Percentiles rank a stretch among this genome's conserved stretches.
Conservation (phyloP, 169 alveolate species). For the Plasmodium ovale region DNA sequence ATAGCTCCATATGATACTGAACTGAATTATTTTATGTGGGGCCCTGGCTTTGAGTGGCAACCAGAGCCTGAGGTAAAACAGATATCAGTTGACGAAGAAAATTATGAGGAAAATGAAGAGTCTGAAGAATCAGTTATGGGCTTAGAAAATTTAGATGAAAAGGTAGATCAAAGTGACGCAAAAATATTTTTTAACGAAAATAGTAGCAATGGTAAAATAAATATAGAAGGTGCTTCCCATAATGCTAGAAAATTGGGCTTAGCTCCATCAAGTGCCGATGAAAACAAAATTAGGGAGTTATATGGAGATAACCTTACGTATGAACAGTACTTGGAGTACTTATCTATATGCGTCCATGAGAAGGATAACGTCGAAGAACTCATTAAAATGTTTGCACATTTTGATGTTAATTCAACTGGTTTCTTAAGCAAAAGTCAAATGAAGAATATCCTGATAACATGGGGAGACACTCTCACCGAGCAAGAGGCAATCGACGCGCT, state of each 20-base stretch:
- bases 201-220: constrained; percentile 73
- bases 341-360: constrained; percentile 79
- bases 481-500: constrained; percentile 78
- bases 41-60: constrained; percentile 85
- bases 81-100: constrained; percentile 62
- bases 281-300: constrained; percentile 63
- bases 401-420: constrained; percentile 79
- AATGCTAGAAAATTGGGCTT: constrained; percentile 79
- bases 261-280: constrained; percentile 83
- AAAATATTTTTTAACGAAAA: constrained; percentile 74
- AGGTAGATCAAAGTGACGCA: constrained; percentile 80
- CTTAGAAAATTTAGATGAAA: constrained; percentile 79
- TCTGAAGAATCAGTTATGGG: constrained; percentile 75
- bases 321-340: constrained; percentile 78
- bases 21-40: constrained; percentile 83
- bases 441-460: constrained; percentile 80
- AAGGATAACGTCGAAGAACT: constrained; percentile 81
- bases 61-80: constrained; percentile 78
- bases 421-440: constrained; percentile 77
- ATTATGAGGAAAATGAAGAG: constrained; percentile 44
- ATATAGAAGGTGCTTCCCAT: constrained; percentile 31
- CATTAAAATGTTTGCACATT: constrained; percentile 78
- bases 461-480: constrained; percentile 83
- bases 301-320: constrained; percentile 79
- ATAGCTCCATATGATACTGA: constrained; percentile 82